Percentiles rank a stretch among this genome's conserved stretches.
Conservation (phyloP, 257 asterid species). For the Verbena officinalis region DNA sequence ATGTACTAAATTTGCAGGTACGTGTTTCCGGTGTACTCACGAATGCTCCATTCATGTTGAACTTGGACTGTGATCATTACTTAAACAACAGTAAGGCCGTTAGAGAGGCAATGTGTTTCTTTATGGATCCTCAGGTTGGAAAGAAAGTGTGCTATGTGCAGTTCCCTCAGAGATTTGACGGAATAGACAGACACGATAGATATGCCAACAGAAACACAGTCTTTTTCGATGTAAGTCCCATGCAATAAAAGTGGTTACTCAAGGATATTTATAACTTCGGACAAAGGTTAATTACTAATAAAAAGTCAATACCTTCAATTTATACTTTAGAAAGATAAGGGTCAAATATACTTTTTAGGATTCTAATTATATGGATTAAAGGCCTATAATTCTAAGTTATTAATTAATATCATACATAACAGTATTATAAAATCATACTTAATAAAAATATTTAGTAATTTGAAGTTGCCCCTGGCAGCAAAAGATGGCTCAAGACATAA, state of each 20-base stretch:
- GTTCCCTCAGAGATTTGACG: conserved; percentile 81
- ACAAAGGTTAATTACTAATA: too few relatives aligned
- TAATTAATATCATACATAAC: too few relatives aligned
- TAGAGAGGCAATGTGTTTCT: conserved; percentile 82
- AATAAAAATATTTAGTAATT: too few relatives aligned
- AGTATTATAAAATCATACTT: too few relatives aligned
- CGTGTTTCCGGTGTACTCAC: conserved; percentile 84
- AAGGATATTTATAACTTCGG: too few relatives aligned
- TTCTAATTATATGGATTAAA: too few relatives aligned
- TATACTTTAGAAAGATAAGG: too few relatives aligned
- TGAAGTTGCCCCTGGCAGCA: too few relatives aligned
- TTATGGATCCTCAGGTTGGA: conserved; percentile 78
- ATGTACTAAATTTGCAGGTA: conserved; percentile 42
- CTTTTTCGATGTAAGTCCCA: conserved; percentile 75
- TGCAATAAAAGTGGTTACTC: conserved; percentile 27
- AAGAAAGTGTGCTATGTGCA: conserved; percentile 78
- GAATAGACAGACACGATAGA: conserved; percentile 73
- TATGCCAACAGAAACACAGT: conserved; percentile 83
- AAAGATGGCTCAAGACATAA: too few relatives aligned
- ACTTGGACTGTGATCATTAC: conserved; percentile 85
- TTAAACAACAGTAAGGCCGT: conserved; percentile 76
- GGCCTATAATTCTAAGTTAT: too few relatives aligned
- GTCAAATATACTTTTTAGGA: too few relatives aligned
- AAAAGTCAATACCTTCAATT: too few relatives aligned
- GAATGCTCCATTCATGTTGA: conserved; percentile 81